Conservation (phyloP, 2,329 filamentous ascomycete species). For the Xylariaceae sp. region DNA sequence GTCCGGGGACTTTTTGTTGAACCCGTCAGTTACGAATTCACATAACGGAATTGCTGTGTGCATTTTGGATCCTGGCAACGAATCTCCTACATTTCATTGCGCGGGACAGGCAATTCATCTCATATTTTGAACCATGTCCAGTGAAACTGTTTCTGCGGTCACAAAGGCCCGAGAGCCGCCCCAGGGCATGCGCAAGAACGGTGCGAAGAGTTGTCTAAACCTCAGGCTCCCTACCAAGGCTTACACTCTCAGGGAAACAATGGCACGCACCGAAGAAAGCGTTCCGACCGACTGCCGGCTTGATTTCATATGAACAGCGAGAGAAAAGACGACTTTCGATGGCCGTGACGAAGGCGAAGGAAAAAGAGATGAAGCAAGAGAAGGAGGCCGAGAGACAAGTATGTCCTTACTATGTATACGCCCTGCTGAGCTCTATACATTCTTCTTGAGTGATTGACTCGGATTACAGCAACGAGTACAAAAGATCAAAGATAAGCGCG, state of each 20-base stretch:
- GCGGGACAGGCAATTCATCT: neutral
- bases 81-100: neutral
- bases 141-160: slow-evolving; percentile 34
- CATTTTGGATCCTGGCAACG: neutral
- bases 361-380: slow-evolving; percentile 93
- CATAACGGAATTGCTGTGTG: neutral
- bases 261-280: slow-evolving; percentile 83
- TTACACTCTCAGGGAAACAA: slow-evolving; percentile 69
- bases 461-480: slow-evolving; percentile 64
- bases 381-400: slow-evolving; percentile 88
- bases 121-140: slow-evolving; percentile 40
- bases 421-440: too few relatives aligned
- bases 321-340: slow-evolving; percentile 64
- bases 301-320: slow-evolving; percentile 75
- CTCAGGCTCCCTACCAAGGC: neutral
- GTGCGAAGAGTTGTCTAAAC: slow-evolving; percentile 42
- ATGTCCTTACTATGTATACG: slow-evolving; percentile 16
- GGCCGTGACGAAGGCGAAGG: slow-evolving; percentile 80
- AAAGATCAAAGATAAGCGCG: slow-evolving; percentile 77
- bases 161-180: slow-evolving; percentile 37
- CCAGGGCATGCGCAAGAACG: slow-evolving; percentile 77
- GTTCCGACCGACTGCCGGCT: slow-evolving; percentile 75
- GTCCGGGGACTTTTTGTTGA: neutral
- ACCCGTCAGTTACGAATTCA: neutral
- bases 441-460: slow-evolving; percentile 11